A percentile compares a stretch with the other conserved stretches of the same genome.
Conservation (phyloP, 2,329 filamentous ascomycete genomes). For the Lasiodiplodia citricola region DNA sequence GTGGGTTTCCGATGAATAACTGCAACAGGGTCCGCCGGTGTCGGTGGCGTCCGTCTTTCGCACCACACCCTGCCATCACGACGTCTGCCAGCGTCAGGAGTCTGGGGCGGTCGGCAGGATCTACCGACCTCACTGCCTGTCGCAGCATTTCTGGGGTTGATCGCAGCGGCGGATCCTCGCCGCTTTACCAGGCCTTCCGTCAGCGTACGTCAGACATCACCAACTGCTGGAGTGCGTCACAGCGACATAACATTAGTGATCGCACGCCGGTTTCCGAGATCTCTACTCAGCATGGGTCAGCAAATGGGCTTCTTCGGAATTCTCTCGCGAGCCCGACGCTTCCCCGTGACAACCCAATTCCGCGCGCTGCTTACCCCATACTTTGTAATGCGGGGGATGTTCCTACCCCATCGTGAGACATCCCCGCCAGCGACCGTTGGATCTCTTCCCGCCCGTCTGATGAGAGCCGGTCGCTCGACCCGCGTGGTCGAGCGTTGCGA, state of each 20-base stretch:
- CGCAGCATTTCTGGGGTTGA: neutral
- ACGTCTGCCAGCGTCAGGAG: constrained; percentile 5
- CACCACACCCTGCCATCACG: neutral
- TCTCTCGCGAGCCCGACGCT: neutral
- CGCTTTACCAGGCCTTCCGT: neutral
- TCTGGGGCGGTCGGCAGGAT: constrained; percentile 12
- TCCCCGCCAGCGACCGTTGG: neutral
- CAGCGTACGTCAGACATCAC: constrained; percentile 18
- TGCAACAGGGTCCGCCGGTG: constrained; percentile 16
- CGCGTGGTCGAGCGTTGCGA: neutral
- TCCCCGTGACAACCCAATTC: neutral
- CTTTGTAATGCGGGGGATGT: neutral
- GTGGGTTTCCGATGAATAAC: neutral
- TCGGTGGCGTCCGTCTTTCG: constrained; percentile 14
- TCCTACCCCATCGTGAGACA: constrained; percentile 5
- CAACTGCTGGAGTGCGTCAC: neutral
- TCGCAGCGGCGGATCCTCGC: constrained; percentile 11
- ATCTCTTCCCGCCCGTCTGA: neutral
- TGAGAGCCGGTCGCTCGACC: neutral
- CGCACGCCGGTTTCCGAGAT: neutral
- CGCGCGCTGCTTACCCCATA: neutral
- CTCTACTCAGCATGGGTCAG: neutral
- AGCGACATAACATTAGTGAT: constrained; percentile 7
- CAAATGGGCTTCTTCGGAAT: neutral
- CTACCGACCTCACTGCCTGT: neutral